These are phyloP conservation scores for Candida sanyaensis DNA, from an alignment of 1,139 yeast species.

Conservation along the genomic window DNA sequence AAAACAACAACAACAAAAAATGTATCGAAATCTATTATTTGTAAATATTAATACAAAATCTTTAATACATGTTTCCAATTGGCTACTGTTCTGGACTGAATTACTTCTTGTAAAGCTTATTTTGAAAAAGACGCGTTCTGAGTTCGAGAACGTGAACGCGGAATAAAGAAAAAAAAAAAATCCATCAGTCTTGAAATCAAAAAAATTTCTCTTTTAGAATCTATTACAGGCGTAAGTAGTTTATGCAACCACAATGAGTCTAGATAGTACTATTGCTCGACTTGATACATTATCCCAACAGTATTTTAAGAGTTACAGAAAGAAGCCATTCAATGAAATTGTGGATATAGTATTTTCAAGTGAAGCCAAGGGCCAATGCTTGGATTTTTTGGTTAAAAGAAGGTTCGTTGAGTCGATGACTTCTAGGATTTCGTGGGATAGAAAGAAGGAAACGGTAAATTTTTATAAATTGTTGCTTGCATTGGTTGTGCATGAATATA, in stretches of 20 bases:
- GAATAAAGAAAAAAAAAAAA: no score
- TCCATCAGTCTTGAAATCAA: no score
- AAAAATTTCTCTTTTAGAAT: no score
- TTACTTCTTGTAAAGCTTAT: no score
- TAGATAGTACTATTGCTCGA: background rate
- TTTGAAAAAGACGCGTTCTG: no score
- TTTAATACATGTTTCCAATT: no score
- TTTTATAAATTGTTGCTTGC: slow-evolving; percentile 1
- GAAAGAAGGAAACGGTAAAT: slow-evolving; percentile 1
- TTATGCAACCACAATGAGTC: background rate
- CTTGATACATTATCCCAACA: background rate
- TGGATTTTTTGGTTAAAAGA: background rate
- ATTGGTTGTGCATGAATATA: background rate
- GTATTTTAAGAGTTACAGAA: background rate
- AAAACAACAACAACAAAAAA: no score
- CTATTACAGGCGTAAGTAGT: no score
- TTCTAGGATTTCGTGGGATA: slow-evolving; percentile 1
- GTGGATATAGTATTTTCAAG: slow-evolving; percentile 2
- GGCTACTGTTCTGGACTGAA: no score
- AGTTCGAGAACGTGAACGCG: no score
- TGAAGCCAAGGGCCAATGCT: background rate
- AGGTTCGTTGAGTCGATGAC: slow-evolving; percentile 3
- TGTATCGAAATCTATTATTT: no score
- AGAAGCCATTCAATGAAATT: slow-evolving; percentile 5
- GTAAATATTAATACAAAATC: no score